Evolutionary conservation across 2,329 filamentous ascomycete genomes (phyloP).

Genomic region (Xylaria sp.): DNA sequence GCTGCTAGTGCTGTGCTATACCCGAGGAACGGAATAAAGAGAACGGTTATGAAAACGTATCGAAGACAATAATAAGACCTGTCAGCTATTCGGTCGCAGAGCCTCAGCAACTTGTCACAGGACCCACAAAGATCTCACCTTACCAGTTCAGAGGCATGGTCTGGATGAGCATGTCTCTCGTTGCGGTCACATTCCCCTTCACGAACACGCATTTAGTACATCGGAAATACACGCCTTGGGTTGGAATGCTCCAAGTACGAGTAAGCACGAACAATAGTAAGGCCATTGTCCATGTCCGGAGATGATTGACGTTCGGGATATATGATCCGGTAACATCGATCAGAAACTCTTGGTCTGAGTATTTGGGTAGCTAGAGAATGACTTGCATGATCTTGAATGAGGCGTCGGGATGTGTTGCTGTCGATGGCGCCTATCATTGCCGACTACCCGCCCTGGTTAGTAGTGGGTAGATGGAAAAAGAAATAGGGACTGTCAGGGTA

Average conservation of each 20-base stretch:
- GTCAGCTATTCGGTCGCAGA: slow-evolving; percentile 2
- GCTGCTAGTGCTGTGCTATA: no score
- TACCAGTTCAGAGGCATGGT: not conserved
- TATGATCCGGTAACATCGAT: not conserved
- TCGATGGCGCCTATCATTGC: not conserved
- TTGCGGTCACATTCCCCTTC: slow-evolving; percentile 10
- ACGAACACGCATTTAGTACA: not conserved
- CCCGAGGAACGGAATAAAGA: no score
- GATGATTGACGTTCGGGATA: not conserved
- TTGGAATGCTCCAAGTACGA: slow-evolving; percentile 8
- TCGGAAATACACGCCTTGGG: slow-evolving; percentile 2
- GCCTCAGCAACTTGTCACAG: not conserved
- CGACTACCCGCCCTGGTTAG: not conserved
- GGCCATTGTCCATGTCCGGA: not conserved
- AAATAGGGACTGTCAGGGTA: not conserved
- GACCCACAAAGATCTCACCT: not conserved
- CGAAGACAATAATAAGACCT: slow-evolving; percentile 13
- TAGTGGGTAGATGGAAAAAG: not conserved
- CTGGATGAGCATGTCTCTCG: not conserved
- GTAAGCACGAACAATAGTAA: slow-evolving; percentile 1
- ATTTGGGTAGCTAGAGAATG: not conserved
- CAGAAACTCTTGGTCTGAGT: not conserved
- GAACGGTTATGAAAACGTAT: slow-evolving; percentile 3
- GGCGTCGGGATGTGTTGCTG: slow-evolving; percentile 6
- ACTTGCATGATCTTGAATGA: not conserved